Conservation (phyloP, 305 asterid genomes). For the Solanum hybrid region DNA sequence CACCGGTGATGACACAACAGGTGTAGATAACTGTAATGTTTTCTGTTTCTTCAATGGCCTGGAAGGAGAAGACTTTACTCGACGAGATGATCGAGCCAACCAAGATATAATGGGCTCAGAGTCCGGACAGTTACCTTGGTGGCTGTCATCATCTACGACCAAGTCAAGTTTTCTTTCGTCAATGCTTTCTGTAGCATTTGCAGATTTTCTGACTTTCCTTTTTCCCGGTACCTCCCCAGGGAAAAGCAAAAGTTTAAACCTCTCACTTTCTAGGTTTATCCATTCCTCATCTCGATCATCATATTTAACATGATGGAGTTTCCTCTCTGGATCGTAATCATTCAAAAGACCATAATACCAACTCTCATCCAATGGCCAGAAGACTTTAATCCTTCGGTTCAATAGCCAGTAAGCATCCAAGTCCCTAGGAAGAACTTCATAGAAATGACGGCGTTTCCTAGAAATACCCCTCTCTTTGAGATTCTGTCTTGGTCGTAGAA, state of each 20-base stretch:
- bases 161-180: slow-evolving; percentile 26
- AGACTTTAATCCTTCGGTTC: slow-evolving; percentile 72
- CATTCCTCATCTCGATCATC: slow-evolving; percentile 97
- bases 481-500: slow-evolving; percentile 68
- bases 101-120: slow-evolving; percentile 90
- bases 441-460: slow-evolving; percentile 96
- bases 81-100: slow-evolving; percentile 77
- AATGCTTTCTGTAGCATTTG: slow-evolving; percentile 20
- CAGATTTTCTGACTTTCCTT: slow-evolving; percentile 29
- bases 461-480: slow-evolving; percentile 42
- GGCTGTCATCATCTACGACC: slow-evolving; percentile 36
- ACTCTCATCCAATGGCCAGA: slow-evolving; percentile 94
- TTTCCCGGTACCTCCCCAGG: slow-evolving; percentile 79
- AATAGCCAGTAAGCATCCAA: slow-evolving; percentile 72
- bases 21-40: slow-evolving; percentile 25
- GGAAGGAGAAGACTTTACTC: slow-evolving; percentile 50
- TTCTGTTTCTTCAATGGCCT: slow-evolving; percentile 48
- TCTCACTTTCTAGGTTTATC: slow-evolving; percentile 81
- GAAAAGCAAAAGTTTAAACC: slow-evolving; percentile 82
- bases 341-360: slow-evolving; percentile 88
- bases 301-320: slow-evolving; percentile 78
- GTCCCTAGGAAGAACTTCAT: slow-evolving; percentile 54
- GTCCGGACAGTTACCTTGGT: slow-evolving; percentile 44
- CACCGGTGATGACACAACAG: slow-evolving; percentile 29
- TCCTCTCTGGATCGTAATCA: slow-evolving; percentile 68